phyloP scores from a whole-genome alignment of 2,329 filamentous ascomycete genomes.

The Hirsutella rhossiliensis region DNA sequence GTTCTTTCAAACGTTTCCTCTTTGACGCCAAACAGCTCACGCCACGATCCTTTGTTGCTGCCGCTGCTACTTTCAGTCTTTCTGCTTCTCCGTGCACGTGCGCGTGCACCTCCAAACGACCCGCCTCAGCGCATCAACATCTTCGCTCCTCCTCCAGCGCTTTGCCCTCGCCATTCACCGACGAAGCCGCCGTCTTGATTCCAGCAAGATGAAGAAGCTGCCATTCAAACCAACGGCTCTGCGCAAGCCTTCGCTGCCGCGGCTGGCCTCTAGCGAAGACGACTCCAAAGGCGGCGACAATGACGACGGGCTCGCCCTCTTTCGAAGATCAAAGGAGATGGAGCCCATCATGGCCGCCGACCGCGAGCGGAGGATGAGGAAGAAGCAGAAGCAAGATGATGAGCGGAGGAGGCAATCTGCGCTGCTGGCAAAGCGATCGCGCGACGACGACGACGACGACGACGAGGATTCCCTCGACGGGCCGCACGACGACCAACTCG shows the following conservation, averaged over 20 bases:
- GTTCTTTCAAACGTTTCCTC: too few species aligned
- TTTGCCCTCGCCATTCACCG: conserved; percentile 15
- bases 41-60: too few species aligned
- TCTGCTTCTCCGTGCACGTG: neutral
- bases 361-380: conserved; percentile 17
- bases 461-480: conserved; percentile 4
- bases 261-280: conserved; percentile 7
- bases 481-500: neutral
- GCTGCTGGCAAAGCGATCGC: conserved; percentile 9
- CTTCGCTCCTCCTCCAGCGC: too few species aligned
- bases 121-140: neutral
- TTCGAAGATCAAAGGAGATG: conserved; percentile 37
- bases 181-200: conserved; percentile 12
- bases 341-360: conserved; percentile 32
- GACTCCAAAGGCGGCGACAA: conserved; percentile 9
- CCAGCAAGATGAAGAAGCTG: conserved; percentile 26
- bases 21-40: too few species aligned
- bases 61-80: neutral
- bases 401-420: conserved; percentile 5
- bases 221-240: conserved; percentile 38
- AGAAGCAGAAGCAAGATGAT: conserved; percentile 12
- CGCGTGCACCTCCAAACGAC: neutral
- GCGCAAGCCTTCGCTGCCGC: conserved; percentile 18
- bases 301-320: conserved; percentile 31
- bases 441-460: conserved; percentile 10